Evolutionary conservation across 305 asterid genomes (phyloP), one percentile per base, ranked within the genome.

Genomic region (Petunia hybrid): DNA sequence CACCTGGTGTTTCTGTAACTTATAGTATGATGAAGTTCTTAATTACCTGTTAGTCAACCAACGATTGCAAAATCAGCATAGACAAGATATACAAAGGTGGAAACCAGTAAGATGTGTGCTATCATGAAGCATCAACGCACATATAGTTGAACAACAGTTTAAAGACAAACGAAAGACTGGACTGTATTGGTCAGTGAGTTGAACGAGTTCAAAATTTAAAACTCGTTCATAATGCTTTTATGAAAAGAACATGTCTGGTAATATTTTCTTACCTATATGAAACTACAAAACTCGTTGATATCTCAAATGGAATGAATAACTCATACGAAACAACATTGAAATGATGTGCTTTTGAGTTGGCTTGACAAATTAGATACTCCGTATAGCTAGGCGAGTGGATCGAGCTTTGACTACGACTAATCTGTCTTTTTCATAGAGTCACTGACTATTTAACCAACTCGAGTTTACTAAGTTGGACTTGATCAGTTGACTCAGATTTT

Each of bases 81-180:
- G 22, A 6, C 12, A 12, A 71, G 1, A 71, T 48, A 46, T 31
- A 71, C 4, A 35, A 71, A 46, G 46, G 43, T 43, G 36, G 62
- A 71, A 71, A 71, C 35, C 43, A 48, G 48, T 12, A 9, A 48
- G 45, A 71, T 48, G 62, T 0, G 0, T 71, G 62, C 4, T 35
- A 31, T 71, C 12, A 43, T 48, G 78, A 48, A 48, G 61, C 62
- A 48, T 71, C 61, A 48, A 48, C 12, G 61, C 62, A 1, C 43
- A 71, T 31, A 71, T 3, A 48, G 78, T 6, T 71, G 48, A 71
- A 71, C 78, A 48, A 12, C 77, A 70, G 77, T 70, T 14, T 22
- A 45, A 22, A 45, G 76, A 45, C 59, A 69, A 69, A 22, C 59
- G 31, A 16, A 45, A 22, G 10, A 22, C 4, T 69, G 76, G n/a